Conservation (phyloP, 768 basidiomycete genomes). For the Phylloporus rhodoxanthus region DNA sequence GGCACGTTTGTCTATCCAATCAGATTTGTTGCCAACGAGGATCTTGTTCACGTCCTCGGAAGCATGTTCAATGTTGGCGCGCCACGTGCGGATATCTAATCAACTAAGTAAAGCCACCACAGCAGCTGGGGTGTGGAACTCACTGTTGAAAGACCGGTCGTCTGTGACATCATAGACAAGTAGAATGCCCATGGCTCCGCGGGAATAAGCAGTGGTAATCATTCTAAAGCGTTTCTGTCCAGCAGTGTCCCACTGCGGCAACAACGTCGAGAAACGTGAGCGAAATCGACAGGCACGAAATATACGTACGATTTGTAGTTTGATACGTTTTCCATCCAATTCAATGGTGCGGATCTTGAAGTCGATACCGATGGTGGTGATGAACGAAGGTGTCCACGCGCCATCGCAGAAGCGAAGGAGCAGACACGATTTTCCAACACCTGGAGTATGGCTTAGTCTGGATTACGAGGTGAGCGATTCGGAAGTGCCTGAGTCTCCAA, state of each 20-base stretch:
- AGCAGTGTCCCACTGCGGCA: constrained; percentile 90
- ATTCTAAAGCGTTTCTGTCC: constrained; percentile 98
- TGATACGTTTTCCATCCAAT: constrained; percentile 95
- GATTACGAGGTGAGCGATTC: background rate
- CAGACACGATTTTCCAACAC: constrained; percentile 96
- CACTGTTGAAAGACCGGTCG: constrained; percentile 92
- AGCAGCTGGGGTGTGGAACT: constrained; percentile 31
- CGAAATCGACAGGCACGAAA: background rate
- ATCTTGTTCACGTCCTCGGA: constrained; percentile 99
- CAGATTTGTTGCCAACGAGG: constrained; percentile 96
- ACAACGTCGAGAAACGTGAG: background rate
- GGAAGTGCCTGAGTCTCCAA: constrained; percentile 82
- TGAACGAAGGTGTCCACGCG: constrained; percentile 98
- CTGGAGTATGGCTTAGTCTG: constrained; percentile 34
- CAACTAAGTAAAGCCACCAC: background rate
- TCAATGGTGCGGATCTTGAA: constrained; percentile 99
- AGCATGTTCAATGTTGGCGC: constrained; percentile 95
- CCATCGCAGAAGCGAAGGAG: constrained; percentile 97
- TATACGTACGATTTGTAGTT: constrained; percentile 86
- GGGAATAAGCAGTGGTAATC: constrained; percentile 98
- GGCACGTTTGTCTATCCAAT: constrained; percentile 93
- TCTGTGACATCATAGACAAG: constrained; percentile 99
- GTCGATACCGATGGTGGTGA: constrained; percentile 98
- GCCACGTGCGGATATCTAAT: constrained; percentile 96
- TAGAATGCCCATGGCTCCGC: constrained; percentile 97